Base-by-base conservation (phyloP, 2,329 filamentous ascomycete species). In the Epichloe brachyelytri region DNA sequence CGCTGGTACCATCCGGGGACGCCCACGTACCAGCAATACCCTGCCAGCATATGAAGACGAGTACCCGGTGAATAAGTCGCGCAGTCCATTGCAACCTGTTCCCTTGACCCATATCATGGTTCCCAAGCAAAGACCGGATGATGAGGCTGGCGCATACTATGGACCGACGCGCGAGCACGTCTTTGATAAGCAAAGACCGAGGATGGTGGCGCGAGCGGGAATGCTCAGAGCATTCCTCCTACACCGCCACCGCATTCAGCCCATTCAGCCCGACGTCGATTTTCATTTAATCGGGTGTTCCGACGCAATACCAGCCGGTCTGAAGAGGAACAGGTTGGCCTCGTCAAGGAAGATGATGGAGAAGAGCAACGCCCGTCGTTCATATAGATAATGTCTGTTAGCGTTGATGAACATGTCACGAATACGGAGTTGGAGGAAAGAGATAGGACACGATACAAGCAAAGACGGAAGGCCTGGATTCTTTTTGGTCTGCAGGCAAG, bases 231-330 rank as follows among this genome's bases (percentile, higher is more conserved):
- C 58, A 56, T 68, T 6, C 60, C 80, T 1, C 83, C 83, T 0
- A 75, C 78, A 3, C 82, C 83, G 1, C 82, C 82, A 4, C 80
- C 76, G 3, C 79, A 77, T 50, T 71, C 72, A 30, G 79, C 85
- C 11, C 78, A 77, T 50, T 71, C 72, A 33, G 79, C 85, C 11
- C 78, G 73, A 57, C 78, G 91, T 54, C 88, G 95, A 63, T 98
- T 97, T 69, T 94, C 87, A 17, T 97, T 97, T 73, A 85, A 90
- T 57, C 88, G 86, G 57, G 81, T 95, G 49, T 93, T 96, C 66
- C 59, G 63, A 50, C 64, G 64, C 37, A 62, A 61, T 19, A 55
- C 60, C 36, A 73, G 72, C 43, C 79, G 79, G 2, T 90, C 86
- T 0, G 89, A 95, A 63, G 89, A 95, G 68, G 89, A 95, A 67